Base-by-base conservation (phyloP, 352 stramenopile species). In the Pythium myriotylum region DNA sequence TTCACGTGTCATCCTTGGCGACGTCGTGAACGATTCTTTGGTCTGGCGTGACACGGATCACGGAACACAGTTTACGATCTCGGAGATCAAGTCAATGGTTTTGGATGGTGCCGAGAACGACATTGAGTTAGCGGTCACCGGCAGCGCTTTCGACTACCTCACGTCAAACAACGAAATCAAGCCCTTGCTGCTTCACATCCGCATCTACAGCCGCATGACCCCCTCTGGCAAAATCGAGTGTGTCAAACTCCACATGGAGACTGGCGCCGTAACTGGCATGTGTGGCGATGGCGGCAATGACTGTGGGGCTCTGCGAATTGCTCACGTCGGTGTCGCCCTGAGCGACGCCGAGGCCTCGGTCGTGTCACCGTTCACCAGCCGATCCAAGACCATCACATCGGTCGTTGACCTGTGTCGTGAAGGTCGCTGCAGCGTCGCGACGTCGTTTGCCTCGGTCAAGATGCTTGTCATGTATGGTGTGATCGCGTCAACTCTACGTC, bases 221-320 rank as follows among this genome's bases (percentile, higher is more conserved):
- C 86, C 84, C 6, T 63, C 68, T 23, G 81, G 72, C 8, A 95
- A 95, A 45, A 73, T 86, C 2, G 79, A 88, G n/a, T 92, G 84
- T 39, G 65, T 89, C 7, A 73, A 84, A 19, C 51, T 67, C 37
- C 37, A 61, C 40, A 91, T 91, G 67, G 62, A 53, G 8, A 68
- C 70, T 1, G 84, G 84, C 29, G 77, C 75, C 2, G 81, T 95
- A 8, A 91, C 80, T 9, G 83, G 79, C 8, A 95, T 95, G 86
- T 93, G 84, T 33, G 86, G 86, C 42, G 86, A 95, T 47, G 86
- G 86, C 40, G 89, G 89, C 13, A 98, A 98, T 63, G 92, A 98
- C 59, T 97, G 89, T 60, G 92, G 92, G 55, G 91, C 91, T 26
- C 68, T 98, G 14, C 92, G 91, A 65, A 88, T 93, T 27, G 91